Base-by-base conservation (phyloP, 192 early-diverging fungal genomes). In the Paraglomus occultum region DNA sequence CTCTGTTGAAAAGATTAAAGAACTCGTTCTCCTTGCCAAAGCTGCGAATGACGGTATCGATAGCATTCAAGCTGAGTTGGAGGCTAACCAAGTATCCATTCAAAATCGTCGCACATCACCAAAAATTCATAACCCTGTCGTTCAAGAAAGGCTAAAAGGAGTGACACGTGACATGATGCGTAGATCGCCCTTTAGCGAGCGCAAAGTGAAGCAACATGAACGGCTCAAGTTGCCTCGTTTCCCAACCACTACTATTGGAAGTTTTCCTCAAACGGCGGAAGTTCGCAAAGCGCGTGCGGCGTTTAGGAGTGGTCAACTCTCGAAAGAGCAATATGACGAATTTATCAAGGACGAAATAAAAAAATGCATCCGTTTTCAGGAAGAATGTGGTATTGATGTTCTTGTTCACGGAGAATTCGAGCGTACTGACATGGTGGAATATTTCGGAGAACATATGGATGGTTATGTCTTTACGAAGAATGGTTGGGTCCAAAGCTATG, bases 341-440 rank as follows among this genome's bases (percentile, higher is more conserved):
- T 94, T 93, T 78, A 87, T 99, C 67, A 90, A 93, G 74, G 79
- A 79, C 51, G 93, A 97, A 80, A 98, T 93, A 55, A 80, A 88
- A 60, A 82, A 85, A 76, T 87, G 88, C 80, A 88, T 99, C 70
- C 80, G 87, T 68, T 90, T 92, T 77, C 96, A 99, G 76, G 95
- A 99, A 76, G 74, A 87, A 53, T 77, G 89, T 57, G 95, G 89
- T 17, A 83, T 99, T 43, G 96, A 99, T 79, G 92, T 99, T 64
- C 79, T 99, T 45, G 96, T 99, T 60, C 96, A 99, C 80, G 96
- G 96, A 80, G 96, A 99, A 80, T 91, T 92, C 67, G 96, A 99
- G 83, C 92, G 96, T 80, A 93, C 87, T 58, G 92, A 93, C 75
- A 94, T 94, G 92, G 91, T 98, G 18, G 96, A 97, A 80, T 95